Conservation (phyloP, 495 filamentous ascomycete species). For the Lepraria neglecta region DNA sequence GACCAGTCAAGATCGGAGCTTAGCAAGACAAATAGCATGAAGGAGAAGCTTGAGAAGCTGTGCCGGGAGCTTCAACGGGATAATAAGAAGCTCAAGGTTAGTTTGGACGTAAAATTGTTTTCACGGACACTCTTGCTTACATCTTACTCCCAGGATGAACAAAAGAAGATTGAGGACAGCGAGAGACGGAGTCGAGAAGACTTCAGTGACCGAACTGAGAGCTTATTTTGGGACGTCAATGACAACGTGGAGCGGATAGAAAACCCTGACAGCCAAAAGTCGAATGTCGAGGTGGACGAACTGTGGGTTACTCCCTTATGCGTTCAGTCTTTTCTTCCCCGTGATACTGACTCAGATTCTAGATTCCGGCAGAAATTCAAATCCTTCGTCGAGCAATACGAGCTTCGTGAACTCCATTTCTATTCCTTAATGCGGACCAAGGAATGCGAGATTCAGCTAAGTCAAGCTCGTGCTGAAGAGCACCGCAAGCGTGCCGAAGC, state of each 20-base stretch:
- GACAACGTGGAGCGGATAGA: constrained; percentile 73
- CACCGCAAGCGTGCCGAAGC: constrained; percentile 80
- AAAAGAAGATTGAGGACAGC: constrained; percentile 75
- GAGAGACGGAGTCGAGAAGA: constrained; percentile 74
- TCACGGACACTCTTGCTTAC: background rate
- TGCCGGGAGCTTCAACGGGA: constrained; percentile 89
- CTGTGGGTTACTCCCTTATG: constrained; percentile 49
- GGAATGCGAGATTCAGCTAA: constrained; percentile 91
- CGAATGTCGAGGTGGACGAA: constrained; percentile 79
- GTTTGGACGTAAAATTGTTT: constrained; percentile 14
- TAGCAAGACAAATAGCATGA: constrained; percentile 77
- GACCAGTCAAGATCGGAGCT: constrained; percentile 81
- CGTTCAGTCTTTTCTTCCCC: background rate
- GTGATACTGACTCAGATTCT: constrained; percentile 14
- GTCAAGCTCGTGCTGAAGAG: constrained; percentile 77
- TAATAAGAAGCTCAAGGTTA: constrained; percentile 93
- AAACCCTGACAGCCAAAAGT: constrained; percentile 62
- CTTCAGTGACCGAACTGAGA: constrained; percentile 76
- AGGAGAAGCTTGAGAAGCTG: constrained; percentile 91
- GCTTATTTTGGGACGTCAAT: constrained; percentile 69
- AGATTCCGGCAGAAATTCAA: constrained; percentile 89
- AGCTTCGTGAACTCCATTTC: constrained; percentile 87
- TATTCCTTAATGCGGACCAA: constrained; percentile 83
- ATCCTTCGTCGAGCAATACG: constrained; percentile 90
- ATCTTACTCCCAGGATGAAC: constrained; percentile 63